Percentiles rank a stretch among this genome's conserved stretches.
phyloP scores from a whole-genome alignment of 2,329 filamentous ascomycete species.

The Exophiala aquamarina region DNA sequence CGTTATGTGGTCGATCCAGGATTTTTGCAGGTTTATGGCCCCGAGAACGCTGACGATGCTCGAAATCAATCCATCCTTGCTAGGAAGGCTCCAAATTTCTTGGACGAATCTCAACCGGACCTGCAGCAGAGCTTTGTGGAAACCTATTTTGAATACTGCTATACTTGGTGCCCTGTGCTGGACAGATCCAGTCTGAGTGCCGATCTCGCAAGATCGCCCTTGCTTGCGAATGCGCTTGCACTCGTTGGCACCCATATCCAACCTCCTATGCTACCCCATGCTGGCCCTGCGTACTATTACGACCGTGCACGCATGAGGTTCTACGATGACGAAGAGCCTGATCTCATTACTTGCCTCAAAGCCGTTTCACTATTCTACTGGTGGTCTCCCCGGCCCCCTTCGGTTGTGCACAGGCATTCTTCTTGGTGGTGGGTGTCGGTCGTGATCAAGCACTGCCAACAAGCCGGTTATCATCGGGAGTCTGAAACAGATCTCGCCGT shows the following conservation, averaged over 20 bases:
- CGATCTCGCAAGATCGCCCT: conserved; percentile 30
- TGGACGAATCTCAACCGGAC: conserved; percentile 24
- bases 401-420: conserved; percentile 40
- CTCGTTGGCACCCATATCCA: conserved; percentile 43
- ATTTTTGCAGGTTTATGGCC: conserved; percentile 11
- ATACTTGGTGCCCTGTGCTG: conserved; percentile 45
- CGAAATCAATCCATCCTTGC: conserved; percentile 2
- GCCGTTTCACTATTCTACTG: conserved; percentile 46
- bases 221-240: conserved; percentile 38
- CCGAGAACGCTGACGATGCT: conserved; percentile 9
- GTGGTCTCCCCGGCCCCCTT: conserved; percentile 43
- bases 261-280: conserved; percentile 42
- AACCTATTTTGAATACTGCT: conserved; percentile 45
- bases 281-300: conserved; percentile 41
- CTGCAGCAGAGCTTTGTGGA: conserved; percentile 44
- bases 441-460: conserved; percentile 45
- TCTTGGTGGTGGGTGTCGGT: conserved; percentile 52
- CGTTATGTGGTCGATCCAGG: conserved; percentile 11
- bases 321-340: conserved; percentile 42
- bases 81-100: conserved; percentile 23
- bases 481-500: conserved; percentile 25
- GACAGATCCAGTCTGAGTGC: conserved; percentile 33
- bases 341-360: conserved; percentile 38
- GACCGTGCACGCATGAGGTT: conserved; percentile 40
- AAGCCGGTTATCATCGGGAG: conserved; percentile 46